Conservation (phyloP, 2,329 filamentous ascomycete species). For the Fusarium concolor region DNA sequence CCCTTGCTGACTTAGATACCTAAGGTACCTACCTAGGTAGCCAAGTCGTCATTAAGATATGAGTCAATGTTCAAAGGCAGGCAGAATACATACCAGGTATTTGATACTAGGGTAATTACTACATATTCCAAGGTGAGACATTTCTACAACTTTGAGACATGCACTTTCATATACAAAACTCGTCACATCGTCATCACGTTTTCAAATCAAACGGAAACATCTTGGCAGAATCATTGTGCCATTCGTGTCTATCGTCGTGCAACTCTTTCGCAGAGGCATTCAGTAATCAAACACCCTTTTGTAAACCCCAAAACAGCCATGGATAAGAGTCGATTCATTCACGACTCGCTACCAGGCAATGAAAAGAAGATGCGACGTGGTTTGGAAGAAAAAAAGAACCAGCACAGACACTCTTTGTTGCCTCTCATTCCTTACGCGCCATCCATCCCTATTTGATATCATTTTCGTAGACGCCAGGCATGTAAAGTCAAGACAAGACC, state of each 20-base stretch:
- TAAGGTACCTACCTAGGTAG: too few species aligned
- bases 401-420: constrained; percentile 26
- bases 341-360: constrained; percentile 21
- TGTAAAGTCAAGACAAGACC: constrained; percentile 38
- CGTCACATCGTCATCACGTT: neutral
- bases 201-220: neutral
- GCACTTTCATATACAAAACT: neutral
- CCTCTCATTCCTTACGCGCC: constrained; percentile 39
- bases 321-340: constrained; percentile 1
- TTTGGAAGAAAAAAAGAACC: constrained; percentile 21
- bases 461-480: constrained; percentile 45
- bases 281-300: constrained; percentile 35
- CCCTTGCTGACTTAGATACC: too few species aligned
- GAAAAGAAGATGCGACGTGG: constrained; percentile 41
- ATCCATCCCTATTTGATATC: constrained; percentile 38
- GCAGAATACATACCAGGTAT: too few species aligned
- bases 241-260: constrained; percentile 40
- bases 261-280: constrained; percentile 22
- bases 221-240: constrained; percentile 26
- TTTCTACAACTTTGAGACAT: too few species aligned
- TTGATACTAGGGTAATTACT: too few species aligned
- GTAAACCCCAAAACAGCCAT: constrained; percentile 36
- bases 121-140: too few species aligned
- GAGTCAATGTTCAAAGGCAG: too few species aligned
- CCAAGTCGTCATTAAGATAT: too few species aligned